A percentile compares a stretch with the other conserved stretches of the same genome.
Evolutionary conservation across 768 basidiomycete species (phyloP).

Genomic region (Daedaleopsis sinensis): DNA sequence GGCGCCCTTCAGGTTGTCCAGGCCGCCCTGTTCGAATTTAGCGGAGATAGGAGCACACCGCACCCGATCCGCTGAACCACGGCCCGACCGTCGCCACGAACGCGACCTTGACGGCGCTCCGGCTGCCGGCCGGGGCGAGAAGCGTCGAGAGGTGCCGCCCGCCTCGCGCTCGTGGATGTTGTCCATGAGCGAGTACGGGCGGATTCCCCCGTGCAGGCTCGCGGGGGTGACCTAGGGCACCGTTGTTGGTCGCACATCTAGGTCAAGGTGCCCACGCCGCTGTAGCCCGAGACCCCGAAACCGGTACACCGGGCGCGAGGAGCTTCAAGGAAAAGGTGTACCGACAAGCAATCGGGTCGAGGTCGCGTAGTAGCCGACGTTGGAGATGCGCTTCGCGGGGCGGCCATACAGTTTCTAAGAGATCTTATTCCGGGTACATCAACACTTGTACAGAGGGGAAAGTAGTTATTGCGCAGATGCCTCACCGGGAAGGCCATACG

Average conservation of each 20-base stretch:
- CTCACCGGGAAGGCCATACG: conserved; percentile 99
- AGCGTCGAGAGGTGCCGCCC: conserved; percentile 77
- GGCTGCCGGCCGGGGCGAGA: conserved; percentile 33
- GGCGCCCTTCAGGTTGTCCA: conserved; percentile 98
- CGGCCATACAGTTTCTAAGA: conserved; percentile 82
- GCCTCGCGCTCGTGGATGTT: conserved; percentile 99
- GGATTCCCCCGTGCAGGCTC: conserved; percentile 72
- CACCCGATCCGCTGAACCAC: conserved; percentile 82
- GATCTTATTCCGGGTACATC: conserved; percentile 35
- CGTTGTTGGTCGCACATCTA: conserved; percentile 71
- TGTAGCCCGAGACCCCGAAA: conserved; percentile 93
- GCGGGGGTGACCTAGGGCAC: conserved; percentile 82
- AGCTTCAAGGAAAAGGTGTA: conserved; percentile 86
- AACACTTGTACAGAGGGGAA: conserved; percentile 30
- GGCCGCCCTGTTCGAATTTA: conserved; percentile 71
- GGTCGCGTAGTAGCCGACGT: conserved; percentile 98
- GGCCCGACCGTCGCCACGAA: conserved; percentile 89
- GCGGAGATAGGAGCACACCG: not conserved
- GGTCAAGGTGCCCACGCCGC: conserved; percentile 87
- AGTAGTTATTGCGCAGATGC: conserved; percentile 39
- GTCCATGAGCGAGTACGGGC: conserved; percentile 90
- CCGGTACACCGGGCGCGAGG: conserved; percentile 69
- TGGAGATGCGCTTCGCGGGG: conserved; percentile 78
- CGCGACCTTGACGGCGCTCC: conserved; percentile 60
- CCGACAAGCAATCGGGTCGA: conserved; percentile 89